Conservation (phyloP, 768 basidiomycete species). For the Lactifluus piperatus region DNA sequence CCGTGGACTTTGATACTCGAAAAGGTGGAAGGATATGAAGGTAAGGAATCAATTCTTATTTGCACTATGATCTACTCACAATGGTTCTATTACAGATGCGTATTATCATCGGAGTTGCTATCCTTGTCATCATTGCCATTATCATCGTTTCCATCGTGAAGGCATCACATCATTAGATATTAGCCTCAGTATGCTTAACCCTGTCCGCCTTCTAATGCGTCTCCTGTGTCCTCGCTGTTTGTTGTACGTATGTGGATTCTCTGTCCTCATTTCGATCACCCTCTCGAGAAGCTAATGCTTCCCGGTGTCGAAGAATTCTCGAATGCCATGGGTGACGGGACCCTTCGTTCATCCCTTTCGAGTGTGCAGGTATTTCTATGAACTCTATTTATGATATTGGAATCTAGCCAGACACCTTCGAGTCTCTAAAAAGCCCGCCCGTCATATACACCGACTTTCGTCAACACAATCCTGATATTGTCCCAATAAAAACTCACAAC, state of each 20-base stretch:
- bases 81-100: slow-evolving; percentile 57
- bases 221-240: slow-evolving; percentile 1
- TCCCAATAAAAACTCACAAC: not conserved
- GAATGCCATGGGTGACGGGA: slow-evolving; percentile 4
- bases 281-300: slow-evolving; percentile 1
- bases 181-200: slow-evolving; percentile 12
- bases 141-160: slow-evolving; percentile 94
- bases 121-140: slow-evolving; percentile 87
- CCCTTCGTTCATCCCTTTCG: not conserved
- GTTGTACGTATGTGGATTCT: slow-evolving; percentile 20
- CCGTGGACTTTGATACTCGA: not conserved
- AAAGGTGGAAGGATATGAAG: slow-evolving; percentile 98
- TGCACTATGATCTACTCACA: slow-evolving; percentile 9
- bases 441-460: not conserved
- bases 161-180: slow-evolving; percentile 48
- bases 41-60: slow-evolving; percentile 31
- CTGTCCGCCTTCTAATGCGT: slow-evolving; percentile 13
- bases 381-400: slow-evolving; percentile 6
- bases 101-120: slow-evolving; percentile 87
- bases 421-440: slow-evolving; percentile 25
- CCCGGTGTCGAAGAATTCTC: not conserved
- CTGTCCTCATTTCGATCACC: not conserved
- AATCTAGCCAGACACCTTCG: not conserved
- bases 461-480: too few species aligned
- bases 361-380: not conserved